phyloP scores from a whole-genome alignment of 1,139 yeast species.

The Taiozyma sp. region DNA sequence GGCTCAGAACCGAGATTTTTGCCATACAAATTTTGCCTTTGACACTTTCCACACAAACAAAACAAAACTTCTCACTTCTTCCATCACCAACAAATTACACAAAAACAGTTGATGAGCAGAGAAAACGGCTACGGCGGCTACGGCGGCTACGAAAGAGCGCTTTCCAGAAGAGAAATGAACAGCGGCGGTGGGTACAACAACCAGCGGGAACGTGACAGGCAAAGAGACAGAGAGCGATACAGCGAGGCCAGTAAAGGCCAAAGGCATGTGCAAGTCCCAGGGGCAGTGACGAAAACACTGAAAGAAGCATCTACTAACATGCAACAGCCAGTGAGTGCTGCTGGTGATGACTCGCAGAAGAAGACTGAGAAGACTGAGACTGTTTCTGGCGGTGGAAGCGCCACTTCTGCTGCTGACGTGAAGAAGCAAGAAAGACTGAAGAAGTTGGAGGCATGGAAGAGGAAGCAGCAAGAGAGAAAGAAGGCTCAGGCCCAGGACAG shows the following conservation, averaged over 20 bases:
- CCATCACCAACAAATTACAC: not conserved
- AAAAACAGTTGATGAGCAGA: not conserved
- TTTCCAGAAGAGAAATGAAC: not conserved
- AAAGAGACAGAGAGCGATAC: not conserved
- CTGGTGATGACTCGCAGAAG: not conserved
- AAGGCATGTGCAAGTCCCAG: conserved; percentile 13
- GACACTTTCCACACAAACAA: not conserved
- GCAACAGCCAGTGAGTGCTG: conserved; percentile 2
- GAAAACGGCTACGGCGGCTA: not conserved
- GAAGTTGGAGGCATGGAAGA: conserved; percentile 39
- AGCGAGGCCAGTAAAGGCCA: not conserved
- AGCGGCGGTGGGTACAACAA: not conserved
- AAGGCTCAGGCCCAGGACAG: conserved; percentile 19
- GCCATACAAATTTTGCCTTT: not conserved
- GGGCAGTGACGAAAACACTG: not conserved
- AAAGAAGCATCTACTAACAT: conserved; percentile 18
- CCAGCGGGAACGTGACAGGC: not conserved
- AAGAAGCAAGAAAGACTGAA: conserved; percentile 25
- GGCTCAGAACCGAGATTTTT: not conserved
- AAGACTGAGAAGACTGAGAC: not conserved
- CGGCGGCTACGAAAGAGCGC: not conserved
- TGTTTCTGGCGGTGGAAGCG: not conserved
- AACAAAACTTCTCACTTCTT: no score
- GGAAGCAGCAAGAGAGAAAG: conserved; percentile 32
- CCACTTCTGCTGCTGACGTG: conserved; percentile 9